phyloP scores from a whole-genome alignment of 768 basidiomycete species.

The Lenzites betulinus region DNA sequence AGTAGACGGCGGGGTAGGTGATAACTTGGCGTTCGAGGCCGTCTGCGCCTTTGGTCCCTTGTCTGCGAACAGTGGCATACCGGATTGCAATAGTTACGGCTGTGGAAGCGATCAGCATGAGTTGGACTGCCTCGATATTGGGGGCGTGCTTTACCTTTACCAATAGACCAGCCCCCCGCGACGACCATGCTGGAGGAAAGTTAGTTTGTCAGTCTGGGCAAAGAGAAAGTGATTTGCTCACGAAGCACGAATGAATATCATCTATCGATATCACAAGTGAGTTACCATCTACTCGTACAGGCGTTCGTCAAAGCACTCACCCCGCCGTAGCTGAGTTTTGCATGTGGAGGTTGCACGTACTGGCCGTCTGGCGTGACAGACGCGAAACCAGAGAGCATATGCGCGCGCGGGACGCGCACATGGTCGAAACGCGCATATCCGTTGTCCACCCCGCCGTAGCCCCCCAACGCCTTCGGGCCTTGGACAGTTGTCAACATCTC shows the following conservation, averaged over 20 bases:
- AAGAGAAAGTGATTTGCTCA: constrained; percentile 32
- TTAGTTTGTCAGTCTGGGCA: neutral
- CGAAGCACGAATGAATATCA: constrained; percentile 73
- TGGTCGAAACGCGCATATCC: constrained; percentile 69
- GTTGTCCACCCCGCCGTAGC: constrained; percentile 56
- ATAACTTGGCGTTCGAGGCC: constrained; percentile 70
- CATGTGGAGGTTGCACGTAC: constrained; percentile 69
- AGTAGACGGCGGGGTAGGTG: constrained; percentile 70
- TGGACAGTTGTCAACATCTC: neutral
- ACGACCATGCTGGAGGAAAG: constrained; percentile 57
- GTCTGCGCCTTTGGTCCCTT: constrained; percentile 53
- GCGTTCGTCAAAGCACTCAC: constrained; percentile 41
- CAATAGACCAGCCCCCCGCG: constrained; percentile 60
- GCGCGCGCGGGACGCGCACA: constrained; percentile 63
- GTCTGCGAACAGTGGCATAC: constrained; percentile 72
- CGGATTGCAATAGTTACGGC: constrained; percentile 67
- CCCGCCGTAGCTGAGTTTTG: constrained; percentile 75
- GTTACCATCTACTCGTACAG: neutral
- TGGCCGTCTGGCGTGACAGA: constrained; percentile 63
- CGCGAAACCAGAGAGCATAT: constrained; percentile 79
- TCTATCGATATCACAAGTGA: constrained; percentile 40
- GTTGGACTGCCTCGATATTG: too few species aligned
- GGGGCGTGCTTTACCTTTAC: constrained; percentile 49
- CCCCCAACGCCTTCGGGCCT: constrained; percentile 63
- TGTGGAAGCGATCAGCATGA: constrained; percentile 22